Conservation (phyloP, 164 flowering plant genomes). For the Dillenia turbinata region DNA sequence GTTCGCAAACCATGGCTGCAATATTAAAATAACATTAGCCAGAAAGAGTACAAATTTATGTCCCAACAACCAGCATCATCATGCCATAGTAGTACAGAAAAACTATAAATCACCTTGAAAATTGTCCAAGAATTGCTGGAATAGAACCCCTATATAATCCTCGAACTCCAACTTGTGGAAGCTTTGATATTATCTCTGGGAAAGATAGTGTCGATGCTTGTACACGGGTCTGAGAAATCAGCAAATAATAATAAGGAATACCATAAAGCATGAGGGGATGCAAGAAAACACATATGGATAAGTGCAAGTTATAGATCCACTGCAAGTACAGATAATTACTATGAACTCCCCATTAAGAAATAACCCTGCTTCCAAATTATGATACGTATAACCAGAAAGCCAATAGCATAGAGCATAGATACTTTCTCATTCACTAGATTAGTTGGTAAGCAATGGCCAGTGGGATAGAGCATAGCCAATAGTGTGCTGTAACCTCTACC, state of each 20-base stretch:
- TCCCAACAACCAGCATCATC: not conserved
- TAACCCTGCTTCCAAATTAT: too few relatives aligned
- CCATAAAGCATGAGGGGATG: not conserved
- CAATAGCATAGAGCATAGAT: too few relatives aligned
- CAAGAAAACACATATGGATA: too few relatives aligned
- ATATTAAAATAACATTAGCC: conserved; percentile 14
- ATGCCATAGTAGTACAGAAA: conserved; percentile 5
- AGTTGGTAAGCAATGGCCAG: too few relatives aligned
- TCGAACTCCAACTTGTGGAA: conserved; percentile 79
- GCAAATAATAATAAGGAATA: conserved; percentile 3
- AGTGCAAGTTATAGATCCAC: too few relatives aligned
- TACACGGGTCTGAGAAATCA: conserved; percentile 66
- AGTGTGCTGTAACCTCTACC: too few relatives aligned
- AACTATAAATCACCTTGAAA: conserved; percentile 60
- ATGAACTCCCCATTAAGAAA: too few relatives aligned
- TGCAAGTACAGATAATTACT: too few relatives aligned
- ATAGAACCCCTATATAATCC: conserved; percentile 89
- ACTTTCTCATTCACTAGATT: too few relatives aligned
- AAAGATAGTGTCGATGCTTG: conserved; percentile 95
- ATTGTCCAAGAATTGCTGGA: conserved; percentile 95
- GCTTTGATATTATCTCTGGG: conserved; percentile 73
- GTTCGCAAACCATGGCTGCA: conserved; percentile 96
- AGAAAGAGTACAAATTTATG: not conserved
- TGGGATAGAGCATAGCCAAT: too few relatives aligned
- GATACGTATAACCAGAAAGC: too few relatives aligned